Evolutionary conservation across 345 rosid species (phyloP), one percentile per base, ranked within the genome.

Genomic region (Gossypium stocksii): DNA sequence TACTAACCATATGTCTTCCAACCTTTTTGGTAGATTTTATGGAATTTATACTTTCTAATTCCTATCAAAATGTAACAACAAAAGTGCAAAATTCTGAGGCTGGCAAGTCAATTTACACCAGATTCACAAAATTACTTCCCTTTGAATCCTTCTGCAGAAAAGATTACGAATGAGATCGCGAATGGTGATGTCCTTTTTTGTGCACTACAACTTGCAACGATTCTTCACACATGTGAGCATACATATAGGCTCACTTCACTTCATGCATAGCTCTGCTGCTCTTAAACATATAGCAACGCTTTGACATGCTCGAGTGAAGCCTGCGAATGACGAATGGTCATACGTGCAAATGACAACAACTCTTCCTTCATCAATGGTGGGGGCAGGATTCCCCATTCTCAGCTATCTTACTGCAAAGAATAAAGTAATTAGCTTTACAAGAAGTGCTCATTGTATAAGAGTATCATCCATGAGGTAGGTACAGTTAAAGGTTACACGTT

Each of bases 101-200:
- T 49, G 74, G 66, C 68, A n/a, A 64, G 82, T 87, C 84, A 80
- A 85, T 80, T 78, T 66, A 11, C 29, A 57, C 25, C 20, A 44
- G 88, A 83, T 82, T 83, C 87, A 69, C 63, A 22, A 61, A 27
- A 79, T 82, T 79, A 73, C 70, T 75, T 78, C 53, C 79, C 79
- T 80, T 82, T 78, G 82, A 83, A 78, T 83, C 83, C 77, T 80
- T 58, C 4, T 58, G 80, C 44, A 73, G 77, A 85, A 78, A 46
- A 23, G 38, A 58, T 59, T 59, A 22, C 17, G 63, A 12, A 59
- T 25, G 63, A 57, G 85, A 78, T 75, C 34, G 78, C 66, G 78
- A 82, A 74, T 76, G 82, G 82, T 22, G 79, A 76, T 74, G 77
- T 77, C 90, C 82, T 85, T 87, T 59, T 62, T 59, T 83, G 84